A percentile compares a stretch with the other conserved stretches of the same genome.
These are phyloP conservation scores for Nicotiana attenuata DNA, from an alignment of 257 asterid species.

Conservation along the genomic window DNA sequence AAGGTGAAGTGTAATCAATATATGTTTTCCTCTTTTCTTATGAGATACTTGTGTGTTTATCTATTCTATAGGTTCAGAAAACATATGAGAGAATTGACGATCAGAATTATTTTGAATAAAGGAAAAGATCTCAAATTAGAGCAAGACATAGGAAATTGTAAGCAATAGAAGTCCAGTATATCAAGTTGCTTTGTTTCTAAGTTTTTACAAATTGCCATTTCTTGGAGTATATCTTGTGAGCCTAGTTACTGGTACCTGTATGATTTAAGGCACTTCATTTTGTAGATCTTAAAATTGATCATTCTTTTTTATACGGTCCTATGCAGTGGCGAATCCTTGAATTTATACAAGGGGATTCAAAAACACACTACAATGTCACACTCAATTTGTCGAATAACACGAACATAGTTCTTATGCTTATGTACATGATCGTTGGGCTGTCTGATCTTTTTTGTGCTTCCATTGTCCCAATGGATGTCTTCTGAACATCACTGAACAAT, in stretches of 20 bases:
- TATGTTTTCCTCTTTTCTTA: background rate
- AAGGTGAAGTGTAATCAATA: conserved; percentile 44
- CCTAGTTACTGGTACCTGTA: background rate
- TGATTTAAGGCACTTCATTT: background rate
- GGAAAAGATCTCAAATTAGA: background rate
- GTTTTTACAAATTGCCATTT: background rate
- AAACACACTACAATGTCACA: too few species aligned
- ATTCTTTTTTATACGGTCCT: background rate
- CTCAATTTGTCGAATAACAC: too few species aligned
- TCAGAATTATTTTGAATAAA: too few species aligned
- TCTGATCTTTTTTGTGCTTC: background rate
- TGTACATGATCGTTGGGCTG: background rate
- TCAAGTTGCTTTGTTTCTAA: background rate
- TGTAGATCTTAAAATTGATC: background rate
- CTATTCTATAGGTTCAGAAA: background rate
- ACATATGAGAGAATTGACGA: background rate
- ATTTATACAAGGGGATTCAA: too few species aligned
- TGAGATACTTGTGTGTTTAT: background rate
- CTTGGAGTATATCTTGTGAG: too few species aligned
- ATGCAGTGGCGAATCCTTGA: background rate
- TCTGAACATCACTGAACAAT: background rate
- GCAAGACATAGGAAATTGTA: background rate
- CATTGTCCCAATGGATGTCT: too few species aligned
- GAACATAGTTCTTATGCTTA: background rate
- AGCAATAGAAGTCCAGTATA: background rate